Percentiles rank a stretch among this genome's conserved stretches.
Conservation (phyloP, 805 yeast species). For the Saccharomyces kudriavzevii region DNA sequence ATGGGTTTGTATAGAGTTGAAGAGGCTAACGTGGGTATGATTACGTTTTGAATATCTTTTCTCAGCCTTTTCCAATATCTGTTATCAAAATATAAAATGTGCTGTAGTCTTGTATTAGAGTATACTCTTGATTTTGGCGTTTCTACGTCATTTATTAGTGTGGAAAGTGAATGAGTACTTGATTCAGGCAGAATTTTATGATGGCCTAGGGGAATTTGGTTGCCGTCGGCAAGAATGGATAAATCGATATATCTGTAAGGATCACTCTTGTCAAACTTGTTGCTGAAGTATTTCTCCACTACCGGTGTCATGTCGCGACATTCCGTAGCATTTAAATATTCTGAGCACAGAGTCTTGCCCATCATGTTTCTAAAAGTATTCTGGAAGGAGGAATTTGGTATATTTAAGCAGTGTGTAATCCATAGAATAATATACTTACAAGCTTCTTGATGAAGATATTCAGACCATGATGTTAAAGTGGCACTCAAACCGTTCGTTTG, state of each 20-base stretch:
- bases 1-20: constrained; percentile 39
- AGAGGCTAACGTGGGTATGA: constrained; percentile 51
- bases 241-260: constrained; percentile 21
- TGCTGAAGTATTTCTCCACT: constrained; percentile 18
- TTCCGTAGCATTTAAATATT: constrained; percentile 9
- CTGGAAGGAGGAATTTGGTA: constrained; percentile 35
- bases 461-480: constrained; percentile 44
- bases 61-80: constrained; percentile 50
- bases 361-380: constrained; percentile 34
- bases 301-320: constrained; percentile 21
- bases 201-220: constrained; percentile 29
- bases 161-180: constrained; percentile 26
- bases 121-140: constrained; percentile 11
- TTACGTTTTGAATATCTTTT: constrained; percentile 37
- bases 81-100: constrained; percentile 48
- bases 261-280: constrained; percentile 11
- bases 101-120: constrained; percentile 46
- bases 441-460: constrained; percentile 42
- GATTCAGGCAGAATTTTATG: constrained; percentile 22
- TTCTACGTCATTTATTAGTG: constrained; percentile 12
- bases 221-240: constrained; percentile 30
- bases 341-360: constrained; percentile 37
- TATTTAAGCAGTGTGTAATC: constrained; percentile 37
- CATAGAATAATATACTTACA: constrained; percentile 42
- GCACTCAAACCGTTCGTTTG: constrained; percentile 48